Base-by-base conservation (phyloP, 768 basidiomycete species). In the Xerocomellus intermedius region DNA sequence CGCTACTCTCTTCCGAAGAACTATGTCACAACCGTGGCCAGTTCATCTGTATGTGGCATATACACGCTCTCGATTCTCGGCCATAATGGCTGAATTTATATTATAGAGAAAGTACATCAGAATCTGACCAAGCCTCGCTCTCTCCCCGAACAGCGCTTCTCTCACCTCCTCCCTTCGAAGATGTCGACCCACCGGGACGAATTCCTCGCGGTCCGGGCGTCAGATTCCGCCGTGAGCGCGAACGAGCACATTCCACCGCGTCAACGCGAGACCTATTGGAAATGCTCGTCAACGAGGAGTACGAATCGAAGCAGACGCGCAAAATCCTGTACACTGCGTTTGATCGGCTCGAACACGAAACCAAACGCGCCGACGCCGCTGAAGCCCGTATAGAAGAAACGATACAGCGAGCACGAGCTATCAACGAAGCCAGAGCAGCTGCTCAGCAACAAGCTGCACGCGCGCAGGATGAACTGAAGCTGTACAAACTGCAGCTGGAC, bases 401-500 rank as follows among this genome's bases (percentile, higher is more conserved):
- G 21, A 42, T 73, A 17, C 63, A 64, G 41, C 64, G 67, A 7
- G 64, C 64, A 6, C 66, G 64, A 4, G 59, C 65, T 30, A 62
- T 75, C 52, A 70, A 71, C 22, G 70, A 75, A 2, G 70, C 71
- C 2, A 61, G 70, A 9, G 22, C 67, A 2, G 8, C 55, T 58
- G 74, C 60, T 48, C 69, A 64, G 60, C 64, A 72, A 42, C 68
- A 69, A 17, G 66, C 69, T 2, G 42, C 58, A 12, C 65, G 64
- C 30, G 67, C 73, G 12, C 73, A 73, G 46, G 77, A 82, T 32
- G 85, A 87, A 57, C 63, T 85, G 43, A 69, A 73, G 45, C 50
- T 84, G 50, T 86, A 84, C 63, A 85, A 82, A 63, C 46, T 80
- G 2, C 82, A 85, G 72, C 68, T 85, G 26, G 79, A 82, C 17